phyloP scores from a whole-genome alignment of 768 basidiomycete genomes.

The Pluteus cervinus region DNA sequence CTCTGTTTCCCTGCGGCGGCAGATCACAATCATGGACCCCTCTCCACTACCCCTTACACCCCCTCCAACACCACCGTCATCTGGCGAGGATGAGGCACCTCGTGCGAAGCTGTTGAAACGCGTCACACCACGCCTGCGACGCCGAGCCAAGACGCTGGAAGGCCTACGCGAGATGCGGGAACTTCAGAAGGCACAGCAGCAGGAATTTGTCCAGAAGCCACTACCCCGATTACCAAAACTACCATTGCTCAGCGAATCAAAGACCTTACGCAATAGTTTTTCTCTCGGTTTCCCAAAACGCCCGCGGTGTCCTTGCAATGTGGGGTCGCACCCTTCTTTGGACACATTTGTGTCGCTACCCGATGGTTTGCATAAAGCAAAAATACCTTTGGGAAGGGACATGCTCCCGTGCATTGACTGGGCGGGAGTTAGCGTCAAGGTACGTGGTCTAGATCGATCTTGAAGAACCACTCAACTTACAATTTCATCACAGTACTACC shows the following conservation, averaged over 20 bases:
- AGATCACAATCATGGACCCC: constrained; percentile 46
- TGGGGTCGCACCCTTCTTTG: constrained; percentile 36
- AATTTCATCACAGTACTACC: constrained; percentile 49
- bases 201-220: constrained; percentile 23
- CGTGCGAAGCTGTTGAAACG: constrained; percentile 27
- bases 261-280: constrained; percentile 43
- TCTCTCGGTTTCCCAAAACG: constrained; percentile 70
- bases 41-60: constrained; percentile 36
- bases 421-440: constrained; percentile 64
- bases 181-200: constrained; percentile 17
- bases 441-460: constrained; percentile 21
- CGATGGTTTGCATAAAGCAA: constrained; percentile 62
- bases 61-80: constrained; percentile 38
- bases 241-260: constrained; percentile 34
- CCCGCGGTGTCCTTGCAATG: constrained; percentile 38
- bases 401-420: constrained; percentile 66
- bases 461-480: constrained; percentile 8
- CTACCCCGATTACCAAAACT: constrained; percentile 35
- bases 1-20: constrained; percentile 58
- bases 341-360: constrained; percentile 46
- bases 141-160: too few species aligned
- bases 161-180: too few species aligned
- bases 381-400: constrained; percentile 45
- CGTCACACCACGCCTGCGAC: constrained; percentile 24
- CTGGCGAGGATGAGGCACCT: constrained; percentile 38